Conservation (phyloP, 257 asterid species). For the Petrea volubilis region DNA sequence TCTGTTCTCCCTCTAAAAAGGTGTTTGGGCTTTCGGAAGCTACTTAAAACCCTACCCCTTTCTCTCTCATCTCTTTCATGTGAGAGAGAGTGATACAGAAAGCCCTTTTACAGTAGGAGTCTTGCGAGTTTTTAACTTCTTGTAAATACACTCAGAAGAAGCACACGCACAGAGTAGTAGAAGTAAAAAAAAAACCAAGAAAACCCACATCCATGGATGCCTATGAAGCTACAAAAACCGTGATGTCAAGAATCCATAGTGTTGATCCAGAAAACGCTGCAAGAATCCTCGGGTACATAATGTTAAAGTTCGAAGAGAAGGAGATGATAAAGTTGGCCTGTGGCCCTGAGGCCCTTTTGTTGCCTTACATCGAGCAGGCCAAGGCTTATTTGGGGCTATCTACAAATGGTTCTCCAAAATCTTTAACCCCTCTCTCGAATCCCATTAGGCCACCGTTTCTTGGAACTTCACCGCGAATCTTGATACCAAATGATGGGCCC, state of each 20-base stretch:
- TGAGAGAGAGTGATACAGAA: slow-evolving; percentile 2
- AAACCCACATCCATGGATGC: slow-evolving; percentile 50
- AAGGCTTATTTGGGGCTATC: slow-evolving; percentile 42
- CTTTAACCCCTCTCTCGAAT: slow-evolving; percentile 32
- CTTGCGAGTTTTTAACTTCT: not conserved
- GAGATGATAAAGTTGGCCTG: slow-evolving; percentile 76
- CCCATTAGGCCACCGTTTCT: slow-evolving; percentile 37
- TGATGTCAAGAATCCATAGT: slow-evolving; percentile 62
- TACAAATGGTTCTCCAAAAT: slow-evolving; percentile 32
- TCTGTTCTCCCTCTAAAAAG: not conserved
- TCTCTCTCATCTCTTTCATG: slow-evolving; percentile 13
- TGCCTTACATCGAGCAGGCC: slow-evolving; percentile 49
- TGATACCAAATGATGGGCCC: slow-evolving; percentile 49
- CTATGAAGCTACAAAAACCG: slow-evolving; percentile 58
- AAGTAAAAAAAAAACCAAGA: not conserved
- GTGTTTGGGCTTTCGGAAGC: slow-evolving; percentile 22
- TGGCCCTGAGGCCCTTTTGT: slow-evolving; percentile 49
- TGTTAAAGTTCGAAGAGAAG: slow-evolving; percentile 66
- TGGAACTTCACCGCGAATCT: slow-evolving; percentile 45
- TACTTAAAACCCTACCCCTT: slow-evolving; percentile 34
- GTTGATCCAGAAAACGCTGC: slow-evolving; percentile 78
- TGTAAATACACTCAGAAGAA: not conserved
- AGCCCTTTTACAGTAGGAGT: not conserved
- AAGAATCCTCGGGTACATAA: slow-evolving; percentile 70
- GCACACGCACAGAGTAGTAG: no score